These are phyloP conservation scores for Fusarium citri DNA, from an alignment of 2,329 filamentous ascomycete species.

Conservation along the genomic window DNA sequence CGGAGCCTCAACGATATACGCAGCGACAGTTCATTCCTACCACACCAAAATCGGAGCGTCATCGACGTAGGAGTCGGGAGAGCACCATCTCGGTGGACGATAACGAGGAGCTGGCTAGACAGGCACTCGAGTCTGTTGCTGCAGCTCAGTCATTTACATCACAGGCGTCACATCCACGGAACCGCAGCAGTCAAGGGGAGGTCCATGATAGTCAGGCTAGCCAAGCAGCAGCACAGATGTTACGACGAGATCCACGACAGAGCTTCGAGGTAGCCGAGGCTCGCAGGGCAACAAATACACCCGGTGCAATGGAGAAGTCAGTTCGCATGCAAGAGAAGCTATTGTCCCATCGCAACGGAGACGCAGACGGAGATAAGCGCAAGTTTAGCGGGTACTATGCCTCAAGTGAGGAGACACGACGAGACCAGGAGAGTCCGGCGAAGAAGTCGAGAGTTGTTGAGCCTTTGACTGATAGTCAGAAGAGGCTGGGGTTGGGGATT, in stretches of 20 bases:
- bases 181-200: conserved; percentile 55
- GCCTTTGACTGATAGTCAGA: conserved; percentile 52
- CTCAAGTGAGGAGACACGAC: conserved; percentile 48
- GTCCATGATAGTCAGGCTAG: conserved; percentile 81
- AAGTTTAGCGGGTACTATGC: conserved; percentile 57
- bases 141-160: conserved; percentile 54
- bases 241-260: conserved; percentile 69
- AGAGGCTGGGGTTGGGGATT: conserved; percentile 64
- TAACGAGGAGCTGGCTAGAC: conserved; percentile 67
- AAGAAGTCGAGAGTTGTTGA: conserved; percentile 64
- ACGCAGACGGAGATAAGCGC: conserved; percentile 60
- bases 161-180: conserved; percentile 45
- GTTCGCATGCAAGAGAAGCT: conserved; percentile 64
- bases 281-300: conserved; percentile 59
- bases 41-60: conserved; percentile 57
- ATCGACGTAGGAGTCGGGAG: conserved; percentile 78
- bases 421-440: conserved; percentile 58
- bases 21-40: conserved; percentile 57
- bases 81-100: conserved; percentile 83
- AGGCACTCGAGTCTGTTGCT: conserved; percentile 65
- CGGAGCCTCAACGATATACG: conserved; percentile 63
- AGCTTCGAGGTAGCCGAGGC: conserved; percentile 64
- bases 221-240: conserved; percentile 79
- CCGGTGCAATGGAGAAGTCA: conserved; percentile 57
- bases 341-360: conserved; percentile 58